Percentiles rank a stretch among this genome's conserved stretches.
These are phyloP conservation scores for Fusarium circinatum DNA, from an alignment of 2,329 filamentous ascomycete genomes.

Conservation along the genomic window DNA sequence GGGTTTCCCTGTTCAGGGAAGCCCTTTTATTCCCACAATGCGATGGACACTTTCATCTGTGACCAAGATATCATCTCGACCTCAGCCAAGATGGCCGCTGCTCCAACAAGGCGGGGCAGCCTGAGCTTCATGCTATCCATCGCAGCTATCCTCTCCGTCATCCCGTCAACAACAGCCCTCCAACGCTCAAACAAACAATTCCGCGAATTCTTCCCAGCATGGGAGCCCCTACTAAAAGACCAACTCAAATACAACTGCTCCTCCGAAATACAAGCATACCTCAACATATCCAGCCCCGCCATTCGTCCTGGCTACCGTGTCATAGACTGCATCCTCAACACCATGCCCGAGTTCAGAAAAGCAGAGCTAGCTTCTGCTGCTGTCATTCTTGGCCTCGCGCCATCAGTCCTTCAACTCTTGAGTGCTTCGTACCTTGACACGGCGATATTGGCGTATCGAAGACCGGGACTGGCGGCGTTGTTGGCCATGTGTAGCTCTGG, in stretches of 20 bases:
- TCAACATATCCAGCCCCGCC: neutral
- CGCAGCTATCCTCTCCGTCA: neutral
- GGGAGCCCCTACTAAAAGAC: conserved; percentile 3
- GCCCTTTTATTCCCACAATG: neutral
- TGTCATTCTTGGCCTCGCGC: conserved; percentile 38
- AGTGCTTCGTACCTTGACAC: conserved; percentile 36
- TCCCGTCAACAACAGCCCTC: neutral
- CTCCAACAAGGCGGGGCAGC: neutral
- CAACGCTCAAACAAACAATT: conserved; percentile 19
- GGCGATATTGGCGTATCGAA: conserved; percentile 25
- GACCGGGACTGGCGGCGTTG: conserved; percentile 34
- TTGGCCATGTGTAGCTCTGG: conserved; percentile 29
- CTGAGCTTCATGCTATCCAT: neutral
- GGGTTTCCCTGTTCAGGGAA: neutral
- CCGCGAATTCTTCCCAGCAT: conserved; percentile 34
- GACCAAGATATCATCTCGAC: neutral
- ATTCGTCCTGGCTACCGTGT: conserved; percentile 12
- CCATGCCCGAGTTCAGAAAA: conserved; percentile 38
- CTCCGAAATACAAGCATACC: neutral
- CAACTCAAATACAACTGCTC: conserved; percentile 7
- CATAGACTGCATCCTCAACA: conserved; percentile 32
- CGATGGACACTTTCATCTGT: neutral
- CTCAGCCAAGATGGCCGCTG: neutral
- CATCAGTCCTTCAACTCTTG: conserved; percentile 28
- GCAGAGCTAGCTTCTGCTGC: conserved; percentile 36